phyloP scores from a whole-genome alignment of 179 eudicot genomes.

The Silene coronaria region DNA sequence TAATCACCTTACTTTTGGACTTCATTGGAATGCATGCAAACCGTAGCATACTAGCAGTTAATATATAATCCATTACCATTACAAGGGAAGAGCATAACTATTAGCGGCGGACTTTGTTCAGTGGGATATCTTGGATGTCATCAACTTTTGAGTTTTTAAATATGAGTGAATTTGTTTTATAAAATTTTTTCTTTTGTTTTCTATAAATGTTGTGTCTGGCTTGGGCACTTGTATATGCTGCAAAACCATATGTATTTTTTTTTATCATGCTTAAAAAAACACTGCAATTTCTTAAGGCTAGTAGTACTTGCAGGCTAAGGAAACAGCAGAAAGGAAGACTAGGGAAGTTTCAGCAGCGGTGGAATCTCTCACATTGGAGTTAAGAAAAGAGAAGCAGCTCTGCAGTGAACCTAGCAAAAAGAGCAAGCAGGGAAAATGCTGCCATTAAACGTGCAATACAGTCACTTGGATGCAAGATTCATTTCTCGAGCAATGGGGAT shows the following conservation, averaged over 20 bases:
- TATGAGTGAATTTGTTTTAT: neutral
- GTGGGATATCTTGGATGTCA: neutral
- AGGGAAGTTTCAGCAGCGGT: slow-evolving; percentile 43
- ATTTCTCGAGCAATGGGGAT: slow-evolving; percentile 67
- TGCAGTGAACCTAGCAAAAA: slow-evolving; percentile 55
- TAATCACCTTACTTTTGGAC: neutral
- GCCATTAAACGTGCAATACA: slow-evolving; percentile 83
- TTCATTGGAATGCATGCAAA: neutral
- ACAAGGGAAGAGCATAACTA: neutral
- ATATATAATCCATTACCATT: neutral
- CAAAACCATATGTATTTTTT: neutral
- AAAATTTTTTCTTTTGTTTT: neutral
- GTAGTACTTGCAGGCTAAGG: slow-evolving; percentile 64
- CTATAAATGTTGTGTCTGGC: neutral
- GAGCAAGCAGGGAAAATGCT: slow-evolving; percentile 62
- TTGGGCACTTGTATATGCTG: neutral
- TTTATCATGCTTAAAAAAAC: neutral
- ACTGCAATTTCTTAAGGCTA: slow-evolving; percentile 17
- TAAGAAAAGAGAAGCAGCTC: slow-evolving; percentile 72
- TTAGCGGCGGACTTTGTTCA: neutral
- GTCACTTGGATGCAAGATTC: slow-evolving; percentile 83
- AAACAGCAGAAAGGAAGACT: slow-evolving; percentile 59
- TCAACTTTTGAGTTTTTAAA: neutral
- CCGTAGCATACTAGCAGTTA: neutral
- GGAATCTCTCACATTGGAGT: slow-evolving; percentile 58